These are phyloP conservation scores for Entophlyctis luteolus DNA, from an alignment of 192 early-diverging fungal genomes.

Conservation along the genomic window DNA sequence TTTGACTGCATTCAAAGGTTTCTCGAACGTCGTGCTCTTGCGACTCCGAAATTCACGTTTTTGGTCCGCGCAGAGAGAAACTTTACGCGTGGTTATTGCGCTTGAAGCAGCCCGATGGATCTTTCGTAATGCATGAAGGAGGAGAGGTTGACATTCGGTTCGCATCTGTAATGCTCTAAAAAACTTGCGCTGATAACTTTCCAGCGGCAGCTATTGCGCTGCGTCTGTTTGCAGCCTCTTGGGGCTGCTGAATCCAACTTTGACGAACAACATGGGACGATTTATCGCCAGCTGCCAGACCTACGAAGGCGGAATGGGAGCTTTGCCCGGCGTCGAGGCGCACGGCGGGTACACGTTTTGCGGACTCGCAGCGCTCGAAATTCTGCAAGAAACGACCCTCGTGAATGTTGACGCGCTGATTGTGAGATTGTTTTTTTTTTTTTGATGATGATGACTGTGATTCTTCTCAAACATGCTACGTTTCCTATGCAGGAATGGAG, in stretches of 20 bases:
- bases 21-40: neutral
- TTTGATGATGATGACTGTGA: neutral
- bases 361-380: slow-evolving; percentile 79
- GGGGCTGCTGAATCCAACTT: slow-evolving; percentile 77
- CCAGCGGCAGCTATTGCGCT: slow-evolving; percentile 67
- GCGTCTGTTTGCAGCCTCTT: slow-evolving; percentile 72
- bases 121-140: slow-evolving; percentile 84
- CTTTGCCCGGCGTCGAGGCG: slow-evolving; percentile 78
- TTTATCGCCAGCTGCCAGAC: slow-evolving; percentile 82
- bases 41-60: neutral
- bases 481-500: slow-evolving; percentile 61
- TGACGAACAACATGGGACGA: slow-evolving; percentile 58
- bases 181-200: neutral
- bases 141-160: slow-evolving; percentile 78
- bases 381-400: slow-evolving; percentile 62
- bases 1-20: slow-evolving; percentile 62
- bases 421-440: slow-evolving; percentile 29
- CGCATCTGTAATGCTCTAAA: neutral
- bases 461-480: neutral
- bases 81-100: slow-evolving; percentile 73
- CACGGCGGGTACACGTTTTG: slow-evolving; percentile 97
- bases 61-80: slow-evolving; percentile 19
- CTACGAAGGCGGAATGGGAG: slow-evolving; percentile 89
- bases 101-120: slow-evolving; percentile 83
- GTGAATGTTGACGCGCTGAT: slow-evolving; percentile 61